Evolutionary conservation across 352 stramenopile genomes (phyloP).

Genomic region (Achlya hypogyna): DNA sequence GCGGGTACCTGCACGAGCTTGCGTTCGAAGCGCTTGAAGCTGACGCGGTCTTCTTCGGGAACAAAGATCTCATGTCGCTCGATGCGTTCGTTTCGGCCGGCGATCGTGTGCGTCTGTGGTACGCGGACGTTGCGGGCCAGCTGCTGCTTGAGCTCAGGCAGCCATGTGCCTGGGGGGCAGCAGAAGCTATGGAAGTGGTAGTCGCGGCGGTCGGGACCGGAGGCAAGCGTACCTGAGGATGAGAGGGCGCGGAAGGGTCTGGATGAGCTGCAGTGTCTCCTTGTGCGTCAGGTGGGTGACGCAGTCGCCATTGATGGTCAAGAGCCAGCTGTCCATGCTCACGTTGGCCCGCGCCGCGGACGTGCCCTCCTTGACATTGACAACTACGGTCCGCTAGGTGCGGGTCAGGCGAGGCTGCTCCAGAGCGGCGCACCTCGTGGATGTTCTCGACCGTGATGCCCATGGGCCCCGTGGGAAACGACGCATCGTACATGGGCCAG

Average conservation of each 20-base stretch:
- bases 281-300: slow-evolving; percentile 80
- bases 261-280: slow-evolving; percentile 76
- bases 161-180: slow-evolving; percentile 2
- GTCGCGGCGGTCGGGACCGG: slow-evolving; percentile 29
- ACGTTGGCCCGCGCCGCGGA: slow-evolving; percentile 64
- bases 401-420: neutral
- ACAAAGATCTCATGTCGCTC: slow-evolving; percentile 22
- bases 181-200: neutral
- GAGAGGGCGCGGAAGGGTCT: slow-evolving; percentile 57
- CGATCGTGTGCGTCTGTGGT: slow-evolving; percentile 77
- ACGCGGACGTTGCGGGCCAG: slow-evolving; percentile 80
- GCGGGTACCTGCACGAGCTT: neutral
- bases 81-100: slow-evolving; percentile 62
- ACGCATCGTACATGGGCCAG: slow-evolving; percentile 55
- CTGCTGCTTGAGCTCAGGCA: slow-evolving; percentile 27
- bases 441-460: slow-evolving; percentile 86
- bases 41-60: slow-evolving; percentile 6
- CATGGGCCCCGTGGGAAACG: slow-evolving; percentile 68
- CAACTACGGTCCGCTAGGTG: slow-evolving; percentile 62
- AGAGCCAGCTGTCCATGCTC: slow-evolving; percentile 77
- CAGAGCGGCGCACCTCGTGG: slow-evolving; percentile 35
- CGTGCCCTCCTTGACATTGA: slow-evolving; percentile 77
- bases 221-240: slow-evolving; percentile 70
- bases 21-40: slow-evolving; percentile 12
- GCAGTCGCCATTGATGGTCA: slow-evolving; percentile 60